A percentile compares a stretch with the other conserved stretches of the same genome.
phyloP scores from a whole-genome alignment of 352 stramenopile genomes.

The Thraustochytrium sp. region DNA sequence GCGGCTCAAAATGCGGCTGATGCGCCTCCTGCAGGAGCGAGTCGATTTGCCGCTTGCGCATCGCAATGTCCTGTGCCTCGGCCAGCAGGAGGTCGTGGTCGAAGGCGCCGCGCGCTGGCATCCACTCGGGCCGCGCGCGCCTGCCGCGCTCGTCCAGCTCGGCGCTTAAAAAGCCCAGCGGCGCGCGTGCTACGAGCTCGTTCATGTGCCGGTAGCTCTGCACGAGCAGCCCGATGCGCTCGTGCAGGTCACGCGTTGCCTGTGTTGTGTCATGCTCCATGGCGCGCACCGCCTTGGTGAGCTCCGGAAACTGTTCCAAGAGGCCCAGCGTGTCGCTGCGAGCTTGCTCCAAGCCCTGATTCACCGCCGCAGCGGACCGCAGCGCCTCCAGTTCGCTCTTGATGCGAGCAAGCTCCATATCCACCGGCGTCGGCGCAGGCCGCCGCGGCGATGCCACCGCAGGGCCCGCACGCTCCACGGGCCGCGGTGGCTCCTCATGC shows the following conservation, averaged over 20 bases:
- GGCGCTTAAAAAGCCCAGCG: background rate
- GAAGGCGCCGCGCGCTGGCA: background rate
- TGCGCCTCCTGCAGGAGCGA: background rate
- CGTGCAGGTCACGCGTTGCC: background rate
- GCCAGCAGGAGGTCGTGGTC: slow-evolving; percentile 11
- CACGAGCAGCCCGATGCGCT: background rate
- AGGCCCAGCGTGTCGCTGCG: background rate
- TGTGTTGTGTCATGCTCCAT: background rate
- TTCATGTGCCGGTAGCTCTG: slow-evolving; percentile 39
- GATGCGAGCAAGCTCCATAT: background rate
- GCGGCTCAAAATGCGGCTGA: background rate
- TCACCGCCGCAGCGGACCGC: background rate
- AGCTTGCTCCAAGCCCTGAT: background rate
- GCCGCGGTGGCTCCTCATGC: too few species aligned
- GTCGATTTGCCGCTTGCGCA: slow-evolving; percentile 2
- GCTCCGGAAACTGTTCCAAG: background rate
- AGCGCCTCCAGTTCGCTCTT: slow-evolving; percentile 11
- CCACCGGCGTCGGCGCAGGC: too few species aligned
- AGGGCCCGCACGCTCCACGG: too few species aligned
- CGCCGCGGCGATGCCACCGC: too few species aligned
- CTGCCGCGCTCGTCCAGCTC: background rate
- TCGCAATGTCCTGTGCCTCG: slow-evolving; percentile 5
- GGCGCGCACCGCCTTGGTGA: background rate
- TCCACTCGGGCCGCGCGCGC: background rate
- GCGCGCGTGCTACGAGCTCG: background rate